phyloP scores from a whole-genome alignment of 1,139 yeast species.

The Scheffersomyces illinoinensis region DNA sequence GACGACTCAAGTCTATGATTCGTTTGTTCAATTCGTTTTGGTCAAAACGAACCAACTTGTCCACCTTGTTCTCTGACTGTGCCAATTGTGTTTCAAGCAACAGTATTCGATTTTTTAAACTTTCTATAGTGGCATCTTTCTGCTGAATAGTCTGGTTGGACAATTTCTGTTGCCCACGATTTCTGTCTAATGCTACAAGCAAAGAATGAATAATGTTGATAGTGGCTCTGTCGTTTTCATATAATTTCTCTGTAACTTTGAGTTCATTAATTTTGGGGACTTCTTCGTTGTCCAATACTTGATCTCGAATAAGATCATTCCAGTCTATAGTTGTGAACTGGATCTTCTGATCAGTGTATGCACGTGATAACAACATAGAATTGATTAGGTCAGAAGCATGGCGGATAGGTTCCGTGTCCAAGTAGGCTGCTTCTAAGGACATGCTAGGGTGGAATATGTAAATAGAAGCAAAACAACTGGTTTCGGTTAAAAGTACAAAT shows the following conservation, averaged over 20 bases:
- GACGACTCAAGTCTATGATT: conserved; percentile 19
- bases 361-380: conserved; percentile 36
- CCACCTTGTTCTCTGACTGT: conserved; percentile 14
- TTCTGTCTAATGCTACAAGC: conserved; percentile 39
- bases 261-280: conserved; percentile 8
- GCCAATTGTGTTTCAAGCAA: conserved; percentile 21
- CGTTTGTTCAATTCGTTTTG: conserved; percentile 19
- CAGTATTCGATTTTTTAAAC: conserved; percentile 24
- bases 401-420: conserved; percentile 33
- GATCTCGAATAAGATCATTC: conserved; percentile 23
- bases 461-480: neutral
- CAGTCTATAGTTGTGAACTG: conserved; percentile 39
- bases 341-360: conserved; percentile 35
- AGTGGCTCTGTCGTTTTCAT: conserved; percentile 43
- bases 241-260: conserved; percentile 30
- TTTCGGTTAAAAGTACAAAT: neutral
- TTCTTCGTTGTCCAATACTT: conserved; percentile 1
- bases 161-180: conserved; percentile 33
- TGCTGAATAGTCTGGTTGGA: conserved; percentile 31
- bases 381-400: conserved; percentile 44
- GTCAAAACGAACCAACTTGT: conserved; percentile 18
- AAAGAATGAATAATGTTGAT: conserved; percentile 46
- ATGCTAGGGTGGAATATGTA: neutral
- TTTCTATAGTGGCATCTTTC: conserved; percentile 32
- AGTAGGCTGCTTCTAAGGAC: neutral